Evolutionary conservation across 2,329 filamentous ascomycete genomes (phyloP).

Genomic region (Penicillium verrucosum): DNA sequence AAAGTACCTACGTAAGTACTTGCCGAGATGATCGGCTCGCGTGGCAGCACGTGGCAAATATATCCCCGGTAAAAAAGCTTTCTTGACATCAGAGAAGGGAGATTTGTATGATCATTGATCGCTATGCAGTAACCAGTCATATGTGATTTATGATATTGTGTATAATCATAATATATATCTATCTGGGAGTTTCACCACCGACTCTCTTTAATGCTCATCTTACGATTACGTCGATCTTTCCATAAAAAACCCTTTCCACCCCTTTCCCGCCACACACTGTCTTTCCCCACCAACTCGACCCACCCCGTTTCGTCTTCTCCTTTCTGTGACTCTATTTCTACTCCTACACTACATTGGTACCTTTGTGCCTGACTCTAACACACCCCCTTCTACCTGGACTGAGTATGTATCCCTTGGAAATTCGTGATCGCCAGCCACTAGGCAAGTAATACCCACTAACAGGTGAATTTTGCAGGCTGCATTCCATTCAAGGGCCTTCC

Average conservation of each 20-base stretch:
- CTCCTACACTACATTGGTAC: neutral
- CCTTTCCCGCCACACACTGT: neutral
- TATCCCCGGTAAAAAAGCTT: slow-evolving; percentile 7
- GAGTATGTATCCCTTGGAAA: neutral
- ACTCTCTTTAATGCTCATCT: neutral
- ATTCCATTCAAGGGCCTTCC: slow-evolving; percentile 1
- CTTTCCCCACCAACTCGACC: slow-evolving; percentile 14
- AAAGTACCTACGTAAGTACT: neutral
- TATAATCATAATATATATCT: neutral
- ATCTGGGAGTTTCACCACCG: neutral
- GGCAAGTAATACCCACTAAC: slow-evolving; percentile 6
- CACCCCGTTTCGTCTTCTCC: slow-evolving; percentile 21
- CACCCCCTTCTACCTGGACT: neutral
- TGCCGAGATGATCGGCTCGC: slow-evolving; percentile 2
- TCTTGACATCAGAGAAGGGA: neutral
- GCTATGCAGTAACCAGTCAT: neutral
- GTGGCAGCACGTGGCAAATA: slow-evolving; percentile 23
- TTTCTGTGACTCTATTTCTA: slow-evolving; percentile 11
- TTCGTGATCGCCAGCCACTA: neutral
- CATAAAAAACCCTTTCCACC: slow-evolving; percentile 2
- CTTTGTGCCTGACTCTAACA: neutral
- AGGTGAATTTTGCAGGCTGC: neutral
- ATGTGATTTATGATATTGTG: neutral
- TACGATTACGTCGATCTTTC: slow-evolving; percentile 7
- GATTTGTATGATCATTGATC: neutral